Evolutionary conservation across 73 alveolate species (phyloP).

Genomic region (Halteria grandinella): DNA sequence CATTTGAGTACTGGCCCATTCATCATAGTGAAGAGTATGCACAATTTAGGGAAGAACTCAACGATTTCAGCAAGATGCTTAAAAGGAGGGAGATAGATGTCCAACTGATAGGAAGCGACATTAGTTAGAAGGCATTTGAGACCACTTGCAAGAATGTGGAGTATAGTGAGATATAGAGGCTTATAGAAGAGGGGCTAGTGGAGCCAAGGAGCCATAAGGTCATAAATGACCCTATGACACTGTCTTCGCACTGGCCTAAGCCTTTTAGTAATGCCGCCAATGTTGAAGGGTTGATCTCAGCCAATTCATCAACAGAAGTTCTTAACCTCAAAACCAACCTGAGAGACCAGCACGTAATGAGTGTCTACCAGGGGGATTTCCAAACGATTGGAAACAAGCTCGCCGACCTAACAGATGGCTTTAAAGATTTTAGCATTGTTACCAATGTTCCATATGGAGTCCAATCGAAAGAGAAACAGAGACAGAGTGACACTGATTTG

Average conservation of each 20-base stretch:
- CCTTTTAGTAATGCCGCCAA: too few species aligned
- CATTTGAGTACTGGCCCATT: conserved; percentile 70
- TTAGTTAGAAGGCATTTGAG: conserved; percentile 40
- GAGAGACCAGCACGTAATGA: conserved; percentile 13
- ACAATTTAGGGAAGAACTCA: conserved; percentile 23
- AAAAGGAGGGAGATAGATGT: conserved; percentile 44
- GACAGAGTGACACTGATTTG: conserved; percentile 14
- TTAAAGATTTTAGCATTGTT: conserved; percentile 46
- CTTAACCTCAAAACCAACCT: too few species aligned
- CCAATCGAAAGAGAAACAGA: conserved; percentile 29
- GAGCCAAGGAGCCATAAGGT: conserved; percentile 11
- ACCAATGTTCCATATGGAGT: conserved; percentile 72
- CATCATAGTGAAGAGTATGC: conserved; percentile 41
- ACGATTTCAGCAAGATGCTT: conserved; percentile 25
- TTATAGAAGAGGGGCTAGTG: conserved; percentile 3
- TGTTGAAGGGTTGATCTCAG: too few species aligned
- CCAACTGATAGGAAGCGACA: conserved; percentile 58
- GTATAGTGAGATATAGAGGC: conserved; percentile 8
- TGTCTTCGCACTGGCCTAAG: conserved; percentile 23
- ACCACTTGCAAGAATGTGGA: conserved; percentile 42
- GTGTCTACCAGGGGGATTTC: conserved; percentile 62
- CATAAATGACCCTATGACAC: conserved; percentile 49
- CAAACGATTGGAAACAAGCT: conserved; percentile 29
- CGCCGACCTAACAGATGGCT: conserved; percentile 20
- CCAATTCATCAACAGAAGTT: too few species aligned